These are phyloP conservation scores for Aspergillus ibericus DNA, from an alignment of 2,329 filamentous ascomycete species.

Conservation along the genomic window DNA sequence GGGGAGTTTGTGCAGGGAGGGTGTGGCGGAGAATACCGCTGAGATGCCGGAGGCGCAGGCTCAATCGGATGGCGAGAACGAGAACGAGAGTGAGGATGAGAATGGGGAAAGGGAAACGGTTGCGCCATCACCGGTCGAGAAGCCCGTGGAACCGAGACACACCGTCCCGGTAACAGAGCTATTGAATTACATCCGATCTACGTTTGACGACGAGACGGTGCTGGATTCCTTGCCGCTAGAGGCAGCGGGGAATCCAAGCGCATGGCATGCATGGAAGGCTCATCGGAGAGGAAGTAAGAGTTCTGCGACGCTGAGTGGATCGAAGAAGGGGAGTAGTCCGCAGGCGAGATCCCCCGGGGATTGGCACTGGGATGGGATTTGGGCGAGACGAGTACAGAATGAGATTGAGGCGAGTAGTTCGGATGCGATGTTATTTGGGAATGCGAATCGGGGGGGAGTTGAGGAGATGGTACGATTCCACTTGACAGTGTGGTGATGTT, in stretches of 20 bases:
- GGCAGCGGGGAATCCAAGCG: slow-evolving; percentile 83
- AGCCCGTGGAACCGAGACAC: slow-evolving; percentile 30
- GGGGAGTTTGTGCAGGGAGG: not conserved
- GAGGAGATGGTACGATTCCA: slow-evolving; percentile 66
- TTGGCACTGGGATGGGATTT: slow-evolving; percentile 98
- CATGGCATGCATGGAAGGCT: slow-evolving; percentile 90
- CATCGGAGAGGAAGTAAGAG: slow-evolving; percentile 53
- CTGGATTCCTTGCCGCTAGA: slow-evolving; percentile 77
- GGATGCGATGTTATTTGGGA: slow-evolving; percentile 76
- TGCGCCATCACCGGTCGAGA: slow-evolving; percentile 8
- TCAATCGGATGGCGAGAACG: not conserved
- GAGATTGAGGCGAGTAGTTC: slow-evolving; percentile 74
- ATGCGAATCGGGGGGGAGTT: slow-evolving; percentile 51
- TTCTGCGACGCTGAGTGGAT: slow-evolving; percentile 16
- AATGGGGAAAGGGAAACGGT: no score
- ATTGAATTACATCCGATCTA: slow-evolving; percentile 75
- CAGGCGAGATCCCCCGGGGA: slow-evolving; percentile 66
- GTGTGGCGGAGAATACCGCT: not conserved
- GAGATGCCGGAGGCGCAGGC: not conserved
- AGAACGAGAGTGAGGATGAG: not conserved
- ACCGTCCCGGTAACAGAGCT: slow-evolving; percentile 65
- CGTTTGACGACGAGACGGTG: slow-evolving; percentile 75
- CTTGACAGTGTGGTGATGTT: not conserved
- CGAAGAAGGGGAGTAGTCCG: slow-evolving; percentile 51
- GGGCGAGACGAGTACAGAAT: slow-evolving; percentile 83